These are phyloP conservation scores for Actinomucor elegans DNA, from an alignment of 371 early-diverging fungal species.

Conservation along the genomic window DNA sequence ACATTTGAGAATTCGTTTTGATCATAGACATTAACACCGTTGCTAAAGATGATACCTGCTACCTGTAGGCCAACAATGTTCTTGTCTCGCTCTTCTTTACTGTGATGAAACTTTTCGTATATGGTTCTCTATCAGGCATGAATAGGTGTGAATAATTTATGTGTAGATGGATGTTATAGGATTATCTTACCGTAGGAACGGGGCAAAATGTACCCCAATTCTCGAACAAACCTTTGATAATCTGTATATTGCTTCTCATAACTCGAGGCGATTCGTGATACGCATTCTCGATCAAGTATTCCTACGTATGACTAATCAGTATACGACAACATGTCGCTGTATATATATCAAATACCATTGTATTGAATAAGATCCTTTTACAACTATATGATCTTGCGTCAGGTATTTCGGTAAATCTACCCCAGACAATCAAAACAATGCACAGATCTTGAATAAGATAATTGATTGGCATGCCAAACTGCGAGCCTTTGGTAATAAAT, in stretches of 20 bases:
- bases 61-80: constrained; percentile 57
- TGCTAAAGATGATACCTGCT: constrained; percentile 49
- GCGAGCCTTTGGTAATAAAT: constrained; percentile 48
- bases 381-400: constrained; percentile 12
- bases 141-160: too few species aligned
- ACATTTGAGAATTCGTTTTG: constrained; percentile 38
- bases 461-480: constrained; percentile 67
- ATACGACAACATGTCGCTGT: not conserved
- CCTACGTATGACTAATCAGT: constrained; percentile 14
- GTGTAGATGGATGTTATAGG: too few species aligned
- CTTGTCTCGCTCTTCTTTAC: constrained; percentile 18
- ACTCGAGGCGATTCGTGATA: constrained; percentile 44
- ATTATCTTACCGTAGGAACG: constrained; percentile 60
- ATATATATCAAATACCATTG: not conserved
- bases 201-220: constrained; percentile 54
- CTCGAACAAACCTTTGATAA: constrained; percentile 60
- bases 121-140: constrained; percentile 41
- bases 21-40: constrained; percentile 51
- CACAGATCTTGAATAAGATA: constrained; percentile 70
- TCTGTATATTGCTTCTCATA: constrained; percentile 50
- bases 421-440: constrained; percentile 61
- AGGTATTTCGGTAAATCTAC: constrained; percentile 26
- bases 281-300: constrained; percentile 53
- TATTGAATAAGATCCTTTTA: not conserved
- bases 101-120: constrained; percentile 38